Conservation (phyloP, 1,284 basidiomycete genomes). For the Sanghuangporus weigelae region DNA sequence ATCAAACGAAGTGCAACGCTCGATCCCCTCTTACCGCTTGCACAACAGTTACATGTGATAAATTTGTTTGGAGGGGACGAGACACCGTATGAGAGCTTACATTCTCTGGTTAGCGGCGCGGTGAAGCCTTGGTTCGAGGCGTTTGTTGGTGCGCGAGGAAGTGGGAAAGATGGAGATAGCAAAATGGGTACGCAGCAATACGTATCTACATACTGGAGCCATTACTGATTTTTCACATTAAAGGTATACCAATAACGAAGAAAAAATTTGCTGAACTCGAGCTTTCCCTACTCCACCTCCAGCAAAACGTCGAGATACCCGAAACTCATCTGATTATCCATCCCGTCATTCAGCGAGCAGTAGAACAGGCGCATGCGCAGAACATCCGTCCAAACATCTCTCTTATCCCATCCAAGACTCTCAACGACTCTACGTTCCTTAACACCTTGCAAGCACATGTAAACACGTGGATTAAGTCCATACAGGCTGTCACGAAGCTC, state of each 20-base stretch:
- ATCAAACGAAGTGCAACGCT: conserved; percentile 89
- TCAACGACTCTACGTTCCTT: conserved; percentile 88
- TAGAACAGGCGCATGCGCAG: conserved; percentile 66
- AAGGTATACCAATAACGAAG: conserved; percentile 96
- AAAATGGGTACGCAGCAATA: conserved; percentile 67
- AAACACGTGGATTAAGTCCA: conserved; percentile 97
- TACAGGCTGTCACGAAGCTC: conserved; percentile 94
- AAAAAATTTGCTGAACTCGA: conserved; percentile 99
- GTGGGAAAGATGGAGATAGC: conserved; percentile 73
- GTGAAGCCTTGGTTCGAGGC: conserved; percentile 99
- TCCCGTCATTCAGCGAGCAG: conserved; percentile 83
- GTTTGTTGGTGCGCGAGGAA: conserved; percentile 77
- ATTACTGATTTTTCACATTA: neutral
- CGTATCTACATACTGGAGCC: neutral
- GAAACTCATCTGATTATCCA: conserved; percentile 93
- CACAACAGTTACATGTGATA: conserved; percentile 86
- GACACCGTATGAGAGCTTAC: conserved; percentile 92
- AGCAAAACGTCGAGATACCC: conserved; percentile 99
- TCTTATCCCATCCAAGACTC: conserved; percentile 65
- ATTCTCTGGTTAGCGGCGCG: conserved; percentile 93
- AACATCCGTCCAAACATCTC: conserved; percentile 68
- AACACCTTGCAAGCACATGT: conserved; percentile 93
- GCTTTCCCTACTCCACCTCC: conserved; percentile 91
- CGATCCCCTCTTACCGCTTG: conserved; percentile 74
- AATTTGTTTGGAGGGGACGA: conserved; percentile 90